Evolutionary conservation across 345 rosid species (phyloP).

Genomic region (Stellera chamaejasme): DNA sequence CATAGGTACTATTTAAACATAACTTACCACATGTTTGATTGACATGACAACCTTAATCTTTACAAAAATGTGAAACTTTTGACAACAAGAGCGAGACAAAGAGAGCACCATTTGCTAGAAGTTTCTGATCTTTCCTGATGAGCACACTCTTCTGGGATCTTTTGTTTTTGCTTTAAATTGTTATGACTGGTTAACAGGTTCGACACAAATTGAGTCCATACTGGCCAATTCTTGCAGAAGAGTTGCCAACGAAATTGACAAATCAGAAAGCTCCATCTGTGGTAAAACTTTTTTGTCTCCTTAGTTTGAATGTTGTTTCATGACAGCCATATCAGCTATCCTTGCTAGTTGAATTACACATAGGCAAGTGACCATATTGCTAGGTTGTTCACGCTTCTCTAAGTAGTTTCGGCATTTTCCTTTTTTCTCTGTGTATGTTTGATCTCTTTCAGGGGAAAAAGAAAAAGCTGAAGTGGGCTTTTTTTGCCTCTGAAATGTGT

Average conservation of each 20-base stretch:
- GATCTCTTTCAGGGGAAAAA: not conserved
- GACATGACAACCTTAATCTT: too few relatives aligned
- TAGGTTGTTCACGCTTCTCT: too few relatives aligned
- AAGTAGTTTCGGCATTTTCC: not conserved
- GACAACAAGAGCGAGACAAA: too few relatives aligned
- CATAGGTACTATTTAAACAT: too few relatives aligned
- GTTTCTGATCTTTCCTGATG: not conserved
- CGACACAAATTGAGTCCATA: constrained; percentile 46
- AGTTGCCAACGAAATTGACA: constrained; percentile 48
- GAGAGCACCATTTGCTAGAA: too few relatives aligned
- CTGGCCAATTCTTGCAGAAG: constrained; percentile 73
- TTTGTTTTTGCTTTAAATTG: constrained; percentile 12
- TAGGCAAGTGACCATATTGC: too few relatives aligned
- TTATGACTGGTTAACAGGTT: constrained; percentile 40
- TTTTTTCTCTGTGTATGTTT: not conserved
- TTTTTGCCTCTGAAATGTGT: too few relatives aligned
- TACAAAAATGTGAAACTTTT: too few relatives aligned
- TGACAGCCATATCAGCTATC: not conserved
- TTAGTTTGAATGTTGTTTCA: not conserved
- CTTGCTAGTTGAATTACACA: too few relatives aligned
- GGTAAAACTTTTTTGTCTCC: constrained; percentile 20
- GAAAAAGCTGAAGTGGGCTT: not conserved
- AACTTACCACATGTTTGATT: too few relatives aligned
- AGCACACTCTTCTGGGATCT: not conserved
- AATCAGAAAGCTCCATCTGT: constrained; percentile 35